phyloP scores from a whole-genome alignment of 306 rosid species.

The Pterocarpus santalinus region DNA sequence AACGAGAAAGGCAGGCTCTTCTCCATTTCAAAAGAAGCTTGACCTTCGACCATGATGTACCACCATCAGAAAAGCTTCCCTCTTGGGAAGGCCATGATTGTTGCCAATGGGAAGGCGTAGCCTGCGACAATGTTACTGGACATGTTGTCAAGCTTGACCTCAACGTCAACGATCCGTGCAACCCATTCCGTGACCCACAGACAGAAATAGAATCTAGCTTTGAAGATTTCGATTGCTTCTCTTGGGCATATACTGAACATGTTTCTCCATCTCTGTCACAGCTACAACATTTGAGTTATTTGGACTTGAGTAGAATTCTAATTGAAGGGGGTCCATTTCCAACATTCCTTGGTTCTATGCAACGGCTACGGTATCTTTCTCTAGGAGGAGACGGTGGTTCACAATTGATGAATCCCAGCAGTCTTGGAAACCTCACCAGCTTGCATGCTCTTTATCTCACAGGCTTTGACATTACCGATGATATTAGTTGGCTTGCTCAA shows the following conservation, averaged over 20 bases:
- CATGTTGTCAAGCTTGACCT: neutral
- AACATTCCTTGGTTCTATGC: neutral
- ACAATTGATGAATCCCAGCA: neutral
- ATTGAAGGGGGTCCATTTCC: neutral
- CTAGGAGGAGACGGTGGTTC: too few relatives aligned
- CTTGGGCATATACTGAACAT: neutral
- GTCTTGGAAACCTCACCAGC: slow-evolving; percentile 18
- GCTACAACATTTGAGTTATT: neutral
- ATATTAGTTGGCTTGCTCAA: neutral
- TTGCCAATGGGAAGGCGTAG: slow-evolving; percentile 7
- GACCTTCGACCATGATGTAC: neutral
- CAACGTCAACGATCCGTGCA: neutral
- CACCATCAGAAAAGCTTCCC: neutral
- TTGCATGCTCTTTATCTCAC: neutral
- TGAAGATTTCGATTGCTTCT: neutral
- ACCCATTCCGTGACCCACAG: neutral
- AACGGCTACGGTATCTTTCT: neutral
- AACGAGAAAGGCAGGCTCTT: slow-evolving; percentile 2
- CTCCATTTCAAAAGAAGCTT: neutral
- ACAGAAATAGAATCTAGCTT: neutral
- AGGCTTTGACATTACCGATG: neutral
- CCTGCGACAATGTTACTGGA: neutral
- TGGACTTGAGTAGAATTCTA: neutral
- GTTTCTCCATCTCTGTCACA: neutral
- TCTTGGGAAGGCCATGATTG: slow-evolving; percentile 1